Evolutionary conservation across 345 rosid species (phyloP), one percentile per base, ranked within the genome.

Genomic region (Physaria fendleri): DNA sequence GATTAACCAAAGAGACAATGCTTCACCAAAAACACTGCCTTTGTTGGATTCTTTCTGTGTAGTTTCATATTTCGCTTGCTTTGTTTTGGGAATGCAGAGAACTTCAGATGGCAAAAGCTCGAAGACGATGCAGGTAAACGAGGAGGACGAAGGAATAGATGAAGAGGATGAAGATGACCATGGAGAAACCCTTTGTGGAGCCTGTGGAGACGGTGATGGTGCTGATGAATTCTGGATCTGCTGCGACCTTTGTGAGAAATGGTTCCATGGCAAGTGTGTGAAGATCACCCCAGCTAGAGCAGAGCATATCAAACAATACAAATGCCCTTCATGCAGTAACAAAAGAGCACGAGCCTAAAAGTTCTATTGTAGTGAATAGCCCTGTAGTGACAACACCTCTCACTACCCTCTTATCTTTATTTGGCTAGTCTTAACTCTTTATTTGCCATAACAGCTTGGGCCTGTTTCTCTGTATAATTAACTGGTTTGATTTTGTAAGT

Each of bases 261-360:
- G 95, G 95, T 87, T 87, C 64, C 95, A 85, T 28, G 93, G 93
- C 4, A 83, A 81, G 68, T 88, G 96, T 30, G 91, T 87, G 44
- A 87, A 87, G 80, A 79, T 87, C 27, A 87, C 95, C 30, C 91
- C 95, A 14, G 85, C 95, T 18, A 80, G 76, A 62, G 95, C 95
- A 5, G 87, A 84, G 79, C 91, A 84, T 66, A 87, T 87, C 66
- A 81, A 84, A 74, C 92, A 82, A 25, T 87, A 84, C 84, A 87
- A 84, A 44, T 87, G 95, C 76, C 92, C 95, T 10, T 69, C 82
- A 4, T 87, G 95, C 87, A 87, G 80, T 63, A 66, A 56, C 85
- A 87, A 87, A 75, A 82, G 87, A 77, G 82, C 76, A 4, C 71
- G 93, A 30, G 76, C 82, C 30, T 85, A 48, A 82, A 6, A 55